Evolutionary conservation across 1,284 basidiomycete species (phyloP).

Genomic region (Mycena sp.): DNA sequence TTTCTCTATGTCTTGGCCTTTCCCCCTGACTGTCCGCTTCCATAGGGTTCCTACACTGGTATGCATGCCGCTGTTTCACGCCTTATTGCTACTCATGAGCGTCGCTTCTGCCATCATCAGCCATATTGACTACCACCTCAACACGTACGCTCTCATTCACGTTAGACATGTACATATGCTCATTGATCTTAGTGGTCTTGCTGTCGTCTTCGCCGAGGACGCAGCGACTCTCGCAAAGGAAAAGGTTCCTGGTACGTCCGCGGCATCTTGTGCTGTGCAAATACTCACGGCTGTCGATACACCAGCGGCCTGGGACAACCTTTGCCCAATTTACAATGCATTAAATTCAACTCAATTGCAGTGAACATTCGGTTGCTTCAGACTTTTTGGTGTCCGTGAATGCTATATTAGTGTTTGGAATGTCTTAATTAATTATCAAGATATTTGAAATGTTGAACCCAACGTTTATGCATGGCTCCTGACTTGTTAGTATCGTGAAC

Average conservation of each 20-base stretch:
- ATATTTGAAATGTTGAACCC: too few species aligned
- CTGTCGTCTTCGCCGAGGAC: slow-evolving; percentile 52
- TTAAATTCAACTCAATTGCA: too few species aligned
- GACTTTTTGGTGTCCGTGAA: too few species aligned
- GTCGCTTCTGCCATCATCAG: too few species aligned
- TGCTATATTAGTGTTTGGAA: too few species aligned
- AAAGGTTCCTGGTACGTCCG: slow-evolving; percentile 28
- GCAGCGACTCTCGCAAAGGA: slow-evolving; percentile 27
- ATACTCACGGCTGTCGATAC: background rate
- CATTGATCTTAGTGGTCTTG: slow-evolving; percentile 45
- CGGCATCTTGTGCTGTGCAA: background rate
- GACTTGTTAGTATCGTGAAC: too few species aligned
- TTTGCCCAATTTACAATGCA: slow-evolving; percentile 46
- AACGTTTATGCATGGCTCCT: too few species aligned
- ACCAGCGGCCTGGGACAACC: slow-evolving; percentile 34
- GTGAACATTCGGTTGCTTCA: too few species aligned
- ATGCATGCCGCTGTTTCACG: too few species aligned
- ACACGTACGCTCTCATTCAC: background rate
- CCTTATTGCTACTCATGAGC: too few species aligned
- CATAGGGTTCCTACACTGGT: slow-evolving; percentile 10
- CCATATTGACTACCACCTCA: slow-evolving; percentile 45
- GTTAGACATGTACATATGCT: background rate
- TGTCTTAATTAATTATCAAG: too few species aligned
- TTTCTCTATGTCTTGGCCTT: background rate
- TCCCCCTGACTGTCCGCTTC: background rate